These are phyloP conservation scores for Penicillium paxilli DNA, from an alignment of 495 filamentous ascomycete species.

Conservation along the genomic window DNA sequence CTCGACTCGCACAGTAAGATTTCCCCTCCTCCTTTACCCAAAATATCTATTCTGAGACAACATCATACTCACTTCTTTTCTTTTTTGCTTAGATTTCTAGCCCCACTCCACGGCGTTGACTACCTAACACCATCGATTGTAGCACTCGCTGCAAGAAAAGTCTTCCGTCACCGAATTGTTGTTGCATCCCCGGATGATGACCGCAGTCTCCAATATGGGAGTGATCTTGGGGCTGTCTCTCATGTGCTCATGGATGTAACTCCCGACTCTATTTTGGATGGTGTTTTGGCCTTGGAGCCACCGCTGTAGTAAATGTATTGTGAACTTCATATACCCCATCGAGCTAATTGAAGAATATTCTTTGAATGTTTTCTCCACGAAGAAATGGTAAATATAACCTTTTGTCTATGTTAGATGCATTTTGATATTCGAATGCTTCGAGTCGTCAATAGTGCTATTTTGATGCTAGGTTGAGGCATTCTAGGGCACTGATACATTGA, in stretches of 20 bases:
- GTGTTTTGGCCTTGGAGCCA: slow-evolving; percentile 72
- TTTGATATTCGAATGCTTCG: background rate
- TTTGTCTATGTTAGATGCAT: background rate
- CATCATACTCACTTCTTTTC: too few relatives aligned
- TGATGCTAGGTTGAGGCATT: too few relatives aligned
- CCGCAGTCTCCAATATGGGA: slow-evolving; percentile 91
- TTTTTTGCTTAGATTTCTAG: slow-evolving; percentile 49
- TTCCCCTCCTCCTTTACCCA: background rate
- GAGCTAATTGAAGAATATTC: background rate
- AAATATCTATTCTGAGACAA: background rate
- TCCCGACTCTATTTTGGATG: slow-evolving; percentile 78
- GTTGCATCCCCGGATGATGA: slow-evolving; percentile 70
- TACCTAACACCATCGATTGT: slow-evolving; percentile 86
- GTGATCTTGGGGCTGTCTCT: slow-evolving; percentile 67
- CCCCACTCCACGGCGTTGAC: slow-evolving; percentile 75
- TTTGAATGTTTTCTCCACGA: background rate
- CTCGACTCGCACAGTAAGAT: slow-evolving; percentile 59
- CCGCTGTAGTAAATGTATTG: slow-evolving; percentile 52
- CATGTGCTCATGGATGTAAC: slow-evolving; percentile 65
- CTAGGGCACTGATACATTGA: too few relatives aligned
- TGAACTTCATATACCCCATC: background rate
- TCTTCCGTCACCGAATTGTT: slow-evolving; percentile 81
- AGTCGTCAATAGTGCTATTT: too few relatives aligned
- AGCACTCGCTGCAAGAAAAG: slow-evolving; percentile 79
- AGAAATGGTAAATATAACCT: background rate